Base-by-base conservation (phyloP, 1,139 yeast species). In the Debaryomyces subglobosus region DNA sequence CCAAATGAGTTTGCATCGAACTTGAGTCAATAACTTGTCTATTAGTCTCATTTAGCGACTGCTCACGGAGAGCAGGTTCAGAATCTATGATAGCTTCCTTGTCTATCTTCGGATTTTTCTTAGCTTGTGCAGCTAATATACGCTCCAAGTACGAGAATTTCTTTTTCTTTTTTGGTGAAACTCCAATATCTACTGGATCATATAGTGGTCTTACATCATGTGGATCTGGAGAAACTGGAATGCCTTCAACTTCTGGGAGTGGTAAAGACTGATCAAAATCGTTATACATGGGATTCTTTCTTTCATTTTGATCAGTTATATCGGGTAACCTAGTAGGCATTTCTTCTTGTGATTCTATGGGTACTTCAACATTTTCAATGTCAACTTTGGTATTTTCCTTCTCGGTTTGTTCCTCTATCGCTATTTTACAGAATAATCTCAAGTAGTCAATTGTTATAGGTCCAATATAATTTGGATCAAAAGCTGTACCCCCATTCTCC, bases 401-500 rank as follows among this genome's bases (percentile, higher is more conserved):
- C 33, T 50, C 53, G 30, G 55, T 49, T 36, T 54, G 53, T 42
- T 64, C 67, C 24, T 62, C 62, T 6, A 65, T 53, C 51, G 67
- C 65, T 1, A 71, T 69, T 43, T 64, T 60, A 47, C 78, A 72
- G 44, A 74, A 66, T 29, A 65, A 65, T 40, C 71, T 57, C 43
- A 75, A 60, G 45, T 70, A 75, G 40, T 72, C 77, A 5, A 69
- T 58, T 0, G 78, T 73, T 5, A 75, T 62, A 1, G 77, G 73
- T 0, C 79, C 79, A 6, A 63, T 59, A 52, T 74, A 74, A 10
- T 60, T 63, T 0, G 69, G 61, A 35, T 70, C 69, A 46, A 61
- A 72, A 0, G 57, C 55, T 2, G 59, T 49, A 13, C 59, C 60
- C 0, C 74, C 74, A 3, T 54, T 49, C 4, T 52, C 57, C 6